Evolutionary conservation across 139 green algal genomes (phyloP).

Genomic region (Coccomyxa sp.): DNA sequence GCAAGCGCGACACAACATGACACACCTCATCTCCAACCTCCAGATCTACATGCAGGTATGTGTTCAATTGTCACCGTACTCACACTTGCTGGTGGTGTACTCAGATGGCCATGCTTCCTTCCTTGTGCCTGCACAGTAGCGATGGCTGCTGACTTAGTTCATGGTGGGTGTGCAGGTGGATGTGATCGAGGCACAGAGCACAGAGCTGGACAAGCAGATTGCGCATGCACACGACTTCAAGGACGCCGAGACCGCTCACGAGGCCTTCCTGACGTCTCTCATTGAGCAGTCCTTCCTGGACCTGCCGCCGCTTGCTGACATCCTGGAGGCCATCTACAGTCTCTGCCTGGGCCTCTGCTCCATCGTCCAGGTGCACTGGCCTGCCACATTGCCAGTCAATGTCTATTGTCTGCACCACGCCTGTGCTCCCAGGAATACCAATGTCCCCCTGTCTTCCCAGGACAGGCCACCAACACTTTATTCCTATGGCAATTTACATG

Average conservation of each 20-base stretch:
- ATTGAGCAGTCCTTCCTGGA: constrained; percentile 72
- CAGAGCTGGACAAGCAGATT: constrained; percentile 44
- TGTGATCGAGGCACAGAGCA: constrained; percentile 70
- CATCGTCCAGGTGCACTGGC: constrained; percentile 29
- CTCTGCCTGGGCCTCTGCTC: constrained; percentile 38
- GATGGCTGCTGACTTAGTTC: neutral
- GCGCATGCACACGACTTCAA: constrained; percentile 58
- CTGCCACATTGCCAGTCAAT: neutral
- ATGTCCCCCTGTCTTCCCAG: neutral
- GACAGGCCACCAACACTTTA: neutral
- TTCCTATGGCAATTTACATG: neutral
- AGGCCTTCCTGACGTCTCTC: constrained; percentile 54
- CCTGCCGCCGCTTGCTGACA: constrained; percentile 29
- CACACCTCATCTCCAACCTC: constrained; percentile 74
- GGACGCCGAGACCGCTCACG: constrained; percentile 60
- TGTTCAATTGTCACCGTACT: neutral
- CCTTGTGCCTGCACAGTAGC: neutral
- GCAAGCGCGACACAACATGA: constrained; percentile 74
- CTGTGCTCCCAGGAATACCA: neutral
- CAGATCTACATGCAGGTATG: constrained; percentile 77
- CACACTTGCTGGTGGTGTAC: neutral
- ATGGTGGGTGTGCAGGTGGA: constrained; percentile 51
- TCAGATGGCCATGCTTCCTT: neutral
- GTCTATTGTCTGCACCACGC: neutral
- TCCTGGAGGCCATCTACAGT: constrained; percentile 59